Conservation (phyloP, 495 filamentous ascomycete genomes). For the Daldinia loculata region DNA sequence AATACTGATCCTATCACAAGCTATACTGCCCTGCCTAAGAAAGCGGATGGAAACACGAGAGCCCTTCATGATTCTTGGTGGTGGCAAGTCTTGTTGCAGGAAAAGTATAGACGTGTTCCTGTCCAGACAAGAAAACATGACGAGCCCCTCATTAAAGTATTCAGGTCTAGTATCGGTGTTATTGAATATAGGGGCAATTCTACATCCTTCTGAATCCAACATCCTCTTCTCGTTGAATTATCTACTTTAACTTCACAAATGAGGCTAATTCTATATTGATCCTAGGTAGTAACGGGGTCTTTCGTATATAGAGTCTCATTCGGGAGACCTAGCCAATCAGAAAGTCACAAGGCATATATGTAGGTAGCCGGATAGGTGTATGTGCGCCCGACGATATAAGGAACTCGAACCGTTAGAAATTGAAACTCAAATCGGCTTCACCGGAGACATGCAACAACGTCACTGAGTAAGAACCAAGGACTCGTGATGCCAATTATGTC, state of each 20-base stretch:
- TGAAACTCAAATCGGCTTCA: background rate
- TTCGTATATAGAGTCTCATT: background rate
- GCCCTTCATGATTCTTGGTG: too few relatives aligned
- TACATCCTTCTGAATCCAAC: too few relatives aligned
- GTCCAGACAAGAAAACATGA: too few relatives aligned
- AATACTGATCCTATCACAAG: too few relatives aligned
- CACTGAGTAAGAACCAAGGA: background rate
- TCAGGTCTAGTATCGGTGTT: too few relatives aligned
- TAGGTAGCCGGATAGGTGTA: background rate
- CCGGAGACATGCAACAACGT: background rate
- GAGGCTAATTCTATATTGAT: background rate
- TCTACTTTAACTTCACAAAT: background rate
- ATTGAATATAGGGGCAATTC: too few relatives aligned
- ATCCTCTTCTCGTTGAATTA: too few relatives aligned
- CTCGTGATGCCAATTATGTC: background rate
- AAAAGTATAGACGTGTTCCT: too few relatives aligned
- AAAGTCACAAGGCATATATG: background rate
- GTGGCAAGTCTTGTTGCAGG: too few relatives aligned
- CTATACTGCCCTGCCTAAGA: too few relatives aligned
- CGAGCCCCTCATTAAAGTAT: too few relatives aligned
- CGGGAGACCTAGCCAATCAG: background rate
- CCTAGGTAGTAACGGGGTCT: background rate
- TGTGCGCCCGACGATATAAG: slow-evolving; percentile 4
- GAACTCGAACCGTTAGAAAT: background rate
- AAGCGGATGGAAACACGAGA: too few relatives aligned